phyloP scores from a whole-genome alignment of 345 rosid species.

The Cochlearia excelsa region DNA sequence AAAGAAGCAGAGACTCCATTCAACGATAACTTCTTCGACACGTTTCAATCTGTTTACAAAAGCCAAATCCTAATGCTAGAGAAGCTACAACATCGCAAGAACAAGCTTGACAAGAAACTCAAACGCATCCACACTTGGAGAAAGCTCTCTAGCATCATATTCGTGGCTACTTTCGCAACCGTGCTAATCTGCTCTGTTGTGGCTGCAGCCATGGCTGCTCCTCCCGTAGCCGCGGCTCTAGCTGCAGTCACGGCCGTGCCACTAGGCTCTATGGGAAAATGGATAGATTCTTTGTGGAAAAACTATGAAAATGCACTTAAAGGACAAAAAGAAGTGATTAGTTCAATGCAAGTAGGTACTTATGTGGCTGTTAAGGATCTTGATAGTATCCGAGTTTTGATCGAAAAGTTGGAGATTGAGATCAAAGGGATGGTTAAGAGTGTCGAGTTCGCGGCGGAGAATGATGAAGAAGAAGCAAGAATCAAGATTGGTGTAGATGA shows the following conservation, averaged over 20 bases:
- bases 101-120: slow-evolving; percentile 86
- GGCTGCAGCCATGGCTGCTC: slow-evolving; percentile 87
- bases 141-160: slow-evolving; percentile 74
- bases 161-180: slow-evolving; percentile 70
- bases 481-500: slow-evolving; percentile 46
- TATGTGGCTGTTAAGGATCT: slow-evolving; percentile 69
- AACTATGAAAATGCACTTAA: slow-evolving; percentile 70
- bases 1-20: slow-evolving; percentile 81
- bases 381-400: slow-evolving; percentile 60
- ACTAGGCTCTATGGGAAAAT: slow-evolving; percentile 78
- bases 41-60: slow-evolving; percentile 74
- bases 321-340: slow-evolving; percentile 68
- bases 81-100: slow-evolving; percentile 64
- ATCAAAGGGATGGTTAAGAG: slow-evolving; percentile 50
- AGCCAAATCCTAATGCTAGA: slow-evolving; percentile 72
- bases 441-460: slow-evolving; percentile 57
- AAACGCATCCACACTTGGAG: slow-evolving; percentile 72
- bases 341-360: slow-evolving; percentile 76
- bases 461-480: slow-evolving; percentile 57
- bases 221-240: slow-evolving; percentile 81
- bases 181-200: slow-evolving; percentile 87
- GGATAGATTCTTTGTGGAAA: slow-evolving; percentile 84
- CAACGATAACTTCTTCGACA: slow-evolving; percentile 66
- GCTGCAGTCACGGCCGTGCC: slow-evolving; percentile 80
- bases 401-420: slow-evolving; percentile 65